A percentile compares a stretch with the other conserved stretches of the same genome.
These are phyloP conservation scores for Chlamydomonas schloesseri DNA, from an alignment of 139 green algal genomes.

Conservation along the genomic window DNA sequence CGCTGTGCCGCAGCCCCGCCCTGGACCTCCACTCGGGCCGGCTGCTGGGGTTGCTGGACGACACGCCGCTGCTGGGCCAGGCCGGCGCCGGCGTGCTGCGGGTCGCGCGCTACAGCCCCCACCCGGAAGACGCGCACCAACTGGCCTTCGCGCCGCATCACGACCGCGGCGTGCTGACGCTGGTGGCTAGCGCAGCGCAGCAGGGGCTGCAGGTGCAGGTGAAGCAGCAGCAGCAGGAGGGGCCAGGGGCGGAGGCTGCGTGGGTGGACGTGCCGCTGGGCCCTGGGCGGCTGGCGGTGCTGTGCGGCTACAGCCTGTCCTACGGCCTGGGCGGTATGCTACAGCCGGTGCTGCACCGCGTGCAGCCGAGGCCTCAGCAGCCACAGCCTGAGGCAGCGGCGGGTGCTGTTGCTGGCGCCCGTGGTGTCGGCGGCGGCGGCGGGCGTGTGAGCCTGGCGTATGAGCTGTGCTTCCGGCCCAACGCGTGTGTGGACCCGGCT, in stretches of 20 bases:
- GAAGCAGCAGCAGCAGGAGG: too few relatives aligned
- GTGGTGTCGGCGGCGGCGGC: background rate
- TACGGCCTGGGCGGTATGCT: background rate
- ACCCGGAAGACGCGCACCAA: background rate
- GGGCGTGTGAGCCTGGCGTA: background rate
- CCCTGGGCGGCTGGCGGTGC: background rate
- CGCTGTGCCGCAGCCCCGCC: too few relatives aligned
- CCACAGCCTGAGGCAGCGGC: too few relatives aligned
- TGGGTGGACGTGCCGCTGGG: constrained; percentile 10
- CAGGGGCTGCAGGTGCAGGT: background rate
- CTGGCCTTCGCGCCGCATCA: background rate
- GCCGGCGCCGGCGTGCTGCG: background rate
- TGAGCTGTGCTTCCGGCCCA: background rate
- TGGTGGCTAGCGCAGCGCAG: background rate
- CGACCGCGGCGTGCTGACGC: constrained; percentile 12
- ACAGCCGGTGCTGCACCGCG: background rate
- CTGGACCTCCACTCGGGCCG: background rate
- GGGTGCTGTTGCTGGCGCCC: too few relatives aligned
- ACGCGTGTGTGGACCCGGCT: background rate
- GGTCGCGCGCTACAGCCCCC: background rate
- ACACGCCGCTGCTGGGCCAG: background rate
- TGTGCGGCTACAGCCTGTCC: background rate
- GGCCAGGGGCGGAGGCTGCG: background rate
- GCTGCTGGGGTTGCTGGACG: background rate
- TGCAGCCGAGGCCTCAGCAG: background rate